These are phyloP conservation scores for Neurospora sp. DNA, from an alignment of 495 filamentous ascomycete genomes.

Conservation along the genomic window DNA sequence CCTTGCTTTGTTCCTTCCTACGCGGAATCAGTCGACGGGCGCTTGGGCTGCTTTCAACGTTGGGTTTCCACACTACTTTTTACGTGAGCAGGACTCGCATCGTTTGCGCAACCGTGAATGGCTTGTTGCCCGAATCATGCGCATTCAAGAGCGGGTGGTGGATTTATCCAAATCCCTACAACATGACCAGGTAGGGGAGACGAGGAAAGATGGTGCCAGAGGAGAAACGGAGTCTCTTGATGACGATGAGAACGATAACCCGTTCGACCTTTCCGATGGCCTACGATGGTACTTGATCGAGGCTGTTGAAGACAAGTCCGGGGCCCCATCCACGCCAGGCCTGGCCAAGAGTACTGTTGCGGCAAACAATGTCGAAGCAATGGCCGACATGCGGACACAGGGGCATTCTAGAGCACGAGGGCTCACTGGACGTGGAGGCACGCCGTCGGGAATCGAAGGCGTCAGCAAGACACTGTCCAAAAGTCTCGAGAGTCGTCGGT, in stretches of 20 bases:
- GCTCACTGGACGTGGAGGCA: conserved; percentile 24
- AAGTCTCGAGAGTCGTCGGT: conserved; percentile 81
- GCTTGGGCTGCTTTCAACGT: conserved; percentile 99
- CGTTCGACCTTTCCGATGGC: conserved; percentile 92
- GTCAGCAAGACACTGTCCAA: conserved; percentile 70
- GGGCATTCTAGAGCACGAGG: conserved; percentile 47
- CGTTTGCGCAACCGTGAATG: conserved; percentile 76
- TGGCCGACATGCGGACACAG: conserved; percentile 38
- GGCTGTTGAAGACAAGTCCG: conserved; percentile 84
- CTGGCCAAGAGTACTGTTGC: conserved; percentile 83
- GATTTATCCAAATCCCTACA: conserved; percentile 68
- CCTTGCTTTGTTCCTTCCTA: conserved; percentile 89
- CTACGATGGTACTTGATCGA: conserved; percentile 94
- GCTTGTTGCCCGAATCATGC: conserved; percentile 87
- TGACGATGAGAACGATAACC: conserved; percentile 85
- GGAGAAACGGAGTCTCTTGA: conserved; percentile 30
- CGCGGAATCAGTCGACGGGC: conserved; percentile 81
- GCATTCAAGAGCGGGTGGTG: conserved; percentile 86
- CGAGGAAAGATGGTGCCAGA: conserved; percentile 2
- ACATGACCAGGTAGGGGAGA: conserved; percentile 7
- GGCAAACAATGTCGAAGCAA: conserved; percentile 77
- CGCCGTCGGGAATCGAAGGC: conserved; percentile 48
- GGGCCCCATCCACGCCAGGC: conserved; percentile 86
- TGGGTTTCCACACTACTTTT: conserved; percentile 90
- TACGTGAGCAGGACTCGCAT: conserved; percentile 85